Conservation (phyloP, 1,284 basidiomycete species). For the Trametes versicolor region DNA sequence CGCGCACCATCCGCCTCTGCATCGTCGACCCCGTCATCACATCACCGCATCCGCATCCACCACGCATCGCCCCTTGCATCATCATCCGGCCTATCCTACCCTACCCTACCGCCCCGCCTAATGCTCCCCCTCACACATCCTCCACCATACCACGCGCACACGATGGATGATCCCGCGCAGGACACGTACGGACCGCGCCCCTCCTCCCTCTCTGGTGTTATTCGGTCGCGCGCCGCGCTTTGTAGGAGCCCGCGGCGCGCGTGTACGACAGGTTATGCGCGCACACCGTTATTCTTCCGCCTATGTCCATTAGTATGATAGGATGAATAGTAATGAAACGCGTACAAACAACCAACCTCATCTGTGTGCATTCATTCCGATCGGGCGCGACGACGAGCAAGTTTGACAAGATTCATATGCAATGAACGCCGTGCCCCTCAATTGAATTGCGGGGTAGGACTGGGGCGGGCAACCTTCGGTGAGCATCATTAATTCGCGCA, state of each 20-base stretch:
- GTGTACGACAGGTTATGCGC: constrained; percentile 5
- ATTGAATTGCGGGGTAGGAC: too few species aligned
- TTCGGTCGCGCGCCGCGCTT: constrained; percentile 8
- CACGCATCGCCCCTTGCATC: constrained; percentile 5
- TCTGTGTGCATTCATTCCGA: background rate
- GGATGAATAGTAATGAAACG: constrained; percentile 1
- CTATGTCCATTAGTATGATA: constrained; percentile 14
- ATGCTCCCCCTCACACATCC: background rate
- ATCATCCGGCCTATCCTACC: constrained; percentile 5
- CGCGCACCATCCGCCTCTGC: constrained; percentile 7
- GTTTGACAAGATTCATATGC: too few species aligned
- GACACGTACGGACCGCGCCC: constrained; percentile 9
- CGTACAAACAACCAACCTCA: background rate
- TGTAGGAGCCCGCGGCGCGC: background rate
- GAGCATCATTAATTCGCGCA: too few species aligned
- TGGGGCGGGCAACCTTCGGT: too few species aligned
- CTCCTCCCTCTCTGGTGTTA: constrained; percentile 12
- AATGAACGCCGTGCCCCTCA: too few species aligned
- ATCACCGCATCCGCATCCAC: constrained; percentile 7
- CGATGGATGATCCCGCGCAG: constrained; percentile 21
- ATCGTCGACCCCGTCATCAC: constrained; percentile 3
- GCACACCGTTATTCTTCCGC: constrained; percentile 5
- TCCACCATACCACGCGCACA: constrained; percentile 12
- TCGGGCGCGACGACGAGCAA: too few species aligned
- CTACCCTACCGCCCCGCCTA: constrained; percentile 9